Evolutionary conservation across 2,329 filamentous ascomycete species (phyloP).

Genomic region (Pseudocercospora fijiensis): DNA sequence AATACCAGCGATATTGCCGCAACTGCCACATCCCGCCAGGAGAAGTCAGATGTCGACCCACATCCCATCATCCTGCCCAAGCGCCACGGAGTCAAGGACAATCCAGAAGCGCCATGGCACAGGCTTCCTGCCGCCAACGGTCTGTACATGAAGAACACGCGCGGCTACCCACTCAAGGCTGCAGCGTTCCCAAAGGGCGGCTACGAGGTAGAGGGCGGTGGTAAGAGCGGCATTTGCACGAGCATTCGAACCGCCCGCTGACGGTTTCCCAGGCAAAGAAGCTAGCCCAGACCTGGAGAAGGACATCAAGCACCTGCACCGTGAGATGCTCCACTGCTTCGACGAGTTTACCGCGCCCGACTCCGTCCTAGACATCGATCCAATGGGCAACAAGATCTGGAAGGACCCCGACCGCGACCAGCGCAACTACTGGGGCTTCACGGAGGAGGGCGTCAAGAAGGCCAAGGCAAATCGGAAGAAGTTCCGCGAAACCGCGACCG

Average conservation of each 20-base stretch:
- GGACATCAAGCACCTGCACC: conserved; percentile 29
- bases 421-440: conserved; percentile 37
- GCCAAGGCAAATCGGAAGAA: conserved; percentile 25
- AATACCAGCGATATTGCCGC: background rate
- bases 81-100: conserved; percentile 31
- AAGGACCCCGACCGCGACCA: conserved; percentile 34
- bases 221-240: conserved; percentile 12
- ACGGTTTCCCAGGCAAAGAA: conserved; percentile 21
- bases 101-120: conserved; percentile 33
- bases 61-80: conserved; percentile 20
- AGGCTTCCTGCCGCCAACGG: conserved; percentile 37
- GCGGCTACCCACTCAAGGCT: conserved; percentile 33
- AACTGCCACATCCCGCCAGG: background rate
- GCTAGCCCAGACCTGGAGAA: conserved; percentile 23
- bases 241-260: background rate
- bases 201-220: conserved; percentile 28
- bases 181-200: conserved; percentile 31
- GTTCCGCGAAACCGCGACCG: conserved; percentile 20
- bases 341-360: conserved; percentile 32
- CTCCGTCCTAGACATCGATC: conserved; percentile 35
- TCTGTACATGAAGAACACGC: conserved; percentile 32
- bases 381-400: conserved; percentile 37
- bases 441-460: conserved; percentile 28
- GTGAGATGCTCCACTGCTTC: conserved; percentile 30
- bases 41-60: background rate